Conservation (phyloP, 108 stramenopile genomes). For the Pseudonitzschia multiseries region DNA sequence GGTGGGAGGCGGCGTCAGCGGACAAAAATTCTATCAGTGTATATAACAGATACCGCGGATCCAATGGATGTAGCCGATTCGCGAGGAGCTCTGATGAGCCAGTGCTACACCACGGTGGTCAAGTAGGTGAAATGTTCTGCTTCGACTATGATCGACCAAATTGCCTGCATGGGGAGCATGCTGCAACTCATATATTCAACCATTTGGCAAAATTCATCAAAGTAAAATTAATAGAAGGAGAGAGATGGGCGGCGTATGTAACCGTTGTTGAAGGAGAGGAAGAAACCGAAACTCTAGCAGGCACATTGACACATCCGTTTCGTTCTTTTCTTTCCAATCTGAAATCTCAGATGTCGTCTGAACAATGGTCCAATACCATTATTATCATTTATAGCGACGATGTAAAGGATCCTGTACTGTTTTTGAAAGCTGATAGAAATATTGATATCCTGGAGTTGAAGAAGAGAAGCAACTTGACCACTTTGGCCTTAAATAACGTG, state of each 20-base stretch:
- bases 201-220: slow-evolving; percentile 37
- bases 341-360: neutral
- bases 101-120: slow-evolving; percentile 28
- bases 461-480: slow-evolving; percentile 25
- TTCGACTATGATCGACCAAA: slow-evolving; percentile 48
- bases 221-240: slow-evolving; percentile 15
- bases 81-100: neutral
- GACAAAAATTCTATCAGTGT: slow-evolving; percentile 34
- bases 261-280: slow-evolving; percentile 52
- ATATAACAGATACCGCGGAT: slow-evolving; percentile 36
- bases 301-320: slow-evolving; percentile 32
- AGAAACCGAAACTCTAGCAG: slow-evolving; percentile 38
- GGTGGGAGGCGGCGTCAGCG: neutral
- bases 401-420: slow-evolving; percentile 3
- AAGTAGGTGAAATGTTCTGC: slow-evolving; percentile 41
- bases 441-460: neutral
- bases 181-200: slow-evolving; percentile 34
- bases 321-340: slow-evolving; percentile 4
- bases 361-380: slow-evolving; percentile 18
- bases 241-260: slow-evolving; percentile 52
- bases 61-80: slow-evolving; percentile 9
- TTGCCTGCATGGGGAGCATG: slow-evolving; percentile 38
- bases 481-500: slow-evolving; percentile 40
- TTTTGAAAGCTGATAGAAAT: slow-evolving; percentile 12
- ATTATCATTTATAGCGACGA: slow-evolving; percentile 14